phyloP scores from a whole-genome alignment of 306 rosid species.

The Cotoneaster glaucophyllus region DNA sequence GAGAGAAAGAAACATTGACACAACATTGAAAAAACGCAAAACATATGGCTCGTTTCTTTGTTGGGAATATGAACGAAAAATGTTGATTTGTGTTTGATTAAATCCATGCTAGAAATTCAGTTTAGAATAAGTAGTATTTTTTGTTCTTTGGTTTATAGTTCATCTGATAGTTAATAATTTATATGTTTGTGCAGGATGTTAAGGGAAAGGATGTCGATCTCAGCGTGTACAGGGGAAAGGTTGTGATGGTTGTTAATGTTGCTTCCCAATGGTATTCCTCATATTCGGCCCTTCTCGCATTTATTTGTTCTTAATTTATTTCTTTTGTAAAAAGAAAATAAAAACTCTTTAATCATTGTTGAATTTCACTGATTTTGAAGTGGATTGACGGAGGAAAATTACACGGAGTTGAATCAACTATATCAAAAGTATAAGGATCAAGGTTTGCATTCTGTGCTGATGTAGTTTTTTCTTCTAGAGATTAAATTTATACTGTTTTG shows the following conservation, averaged over 20 bases:
- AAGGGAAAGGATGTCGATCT: constrained; percentile 58
- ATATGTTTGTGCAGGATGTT: constrained; percentile 42
- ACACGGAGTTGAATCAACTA: constrained; percentile 71
- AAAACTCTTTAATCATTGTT: neutral
- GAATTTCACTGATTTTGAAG: constrained; percentile 31
- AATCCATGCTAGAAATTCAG: neutral
- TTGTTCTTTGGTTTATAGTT: neutral
- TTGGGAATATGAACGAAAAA: neutral
- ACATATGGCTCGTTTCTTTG: neutral
- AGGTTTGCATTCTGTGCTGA: constrained; percentile 36
- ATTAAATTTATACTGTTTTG: neutral
- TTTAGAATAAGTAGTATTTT: neutral
- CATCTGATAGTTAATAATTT: neutral
- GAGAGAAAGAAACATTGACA: neutral
- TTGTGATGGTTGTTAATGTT: constrained; percentile 68
- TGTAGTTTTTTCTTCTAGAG: neutral
- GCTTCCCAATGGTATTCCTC: constrained; percentile 76
- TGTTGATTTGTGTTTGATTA: neutral
- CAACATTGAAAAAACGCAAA: neutral
- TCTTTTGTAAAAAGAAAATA: neutral
- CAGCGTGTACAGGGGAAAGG: constrained; percentile 57
- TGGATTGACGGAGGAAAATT: constrained; percentile 79
- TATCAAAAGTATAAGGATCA: constrained; percentile 58
- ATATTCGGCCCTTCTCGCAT: neutral
- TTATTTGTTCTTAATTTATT: neutral